These are phyloP conservation scores for Galium porrigens DNA, from an alignment of 305 asterid species.

Conservation along the genomic window DNA sequence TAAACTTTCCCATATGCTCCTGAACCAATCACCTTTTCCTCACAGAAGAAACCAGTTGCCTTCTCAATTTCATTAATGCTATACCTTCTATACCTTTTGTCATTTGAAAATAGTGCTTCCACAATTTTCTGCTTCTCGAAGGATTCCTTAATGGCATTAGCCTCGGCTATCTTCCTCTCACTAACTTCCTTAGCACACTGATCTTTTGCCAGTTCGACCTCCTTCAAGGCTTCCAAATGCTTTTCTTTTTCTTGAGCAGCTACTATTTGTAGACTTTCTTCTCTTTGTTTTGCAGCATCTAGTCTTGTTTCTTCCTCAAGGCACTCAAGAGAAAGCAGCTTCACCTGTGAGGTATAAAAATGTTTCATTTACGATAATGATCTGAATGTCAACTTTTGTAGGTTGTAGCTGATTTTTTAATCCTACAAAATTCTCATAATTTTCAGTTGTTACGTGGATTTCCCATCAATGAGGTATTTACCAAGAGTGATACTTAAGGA, in stretches of 20 bases:
- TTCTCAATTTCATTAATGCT: slow-evolving; percentile 43
- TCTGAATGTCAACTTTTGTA: not conserved
- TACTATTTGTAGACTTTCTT: slow-evolving; percentile 41
- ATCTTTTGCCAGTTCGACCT: slow-evolving; percentile 49
- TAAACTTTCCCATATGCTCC: slow-evolving; percentile 90
- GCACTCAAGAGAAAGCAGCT: slow-evolving; percentile 55
- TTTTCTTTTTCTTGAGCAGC: slow-evolving; percentile 53
- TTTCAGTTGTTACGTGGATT: not conserved
- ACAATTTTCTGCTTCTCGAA: slow-evolving; percentile 48
- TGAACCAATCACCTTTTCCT: slow-evolving; percentile 52
- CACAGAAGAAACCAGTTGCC: slow-evolving; percentile 52
- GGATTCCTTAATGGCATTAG: slow-evolving; percentile 38
- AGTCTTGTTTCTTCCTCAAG: slow-evolving; percentile 52
- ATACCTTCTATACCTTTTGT: slow-evolving; percentile 65
- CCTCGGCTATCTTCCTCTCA: slow-evolving; percentile 61
- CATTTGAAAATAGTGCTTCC: slow-evolving; percentile 46
- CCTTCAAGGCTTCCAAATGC: slow-evolving; percentile 65
- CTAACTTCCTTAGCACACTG: slow-evolving; percentile 49
- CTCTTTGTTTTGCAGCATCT: slow-evolving; percentile 57
- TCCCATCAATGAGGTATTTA: not conserved
- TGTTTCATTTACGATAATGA: slow-evolving; percentile 3
- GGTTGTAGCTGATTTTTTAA: not conserved
- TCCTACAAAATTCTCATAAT: not conserved
- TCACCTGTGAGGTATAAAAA: slow-evolving; percentile 36
- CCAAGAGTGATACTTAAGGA: slow-evolving; percentile 1